Evolutionary conservation across 192 early-diverging fungal genomes (phyloP), one percentile per base, ranked within the genome.

Genomic region (Spizellomyces sp.): DNA sequence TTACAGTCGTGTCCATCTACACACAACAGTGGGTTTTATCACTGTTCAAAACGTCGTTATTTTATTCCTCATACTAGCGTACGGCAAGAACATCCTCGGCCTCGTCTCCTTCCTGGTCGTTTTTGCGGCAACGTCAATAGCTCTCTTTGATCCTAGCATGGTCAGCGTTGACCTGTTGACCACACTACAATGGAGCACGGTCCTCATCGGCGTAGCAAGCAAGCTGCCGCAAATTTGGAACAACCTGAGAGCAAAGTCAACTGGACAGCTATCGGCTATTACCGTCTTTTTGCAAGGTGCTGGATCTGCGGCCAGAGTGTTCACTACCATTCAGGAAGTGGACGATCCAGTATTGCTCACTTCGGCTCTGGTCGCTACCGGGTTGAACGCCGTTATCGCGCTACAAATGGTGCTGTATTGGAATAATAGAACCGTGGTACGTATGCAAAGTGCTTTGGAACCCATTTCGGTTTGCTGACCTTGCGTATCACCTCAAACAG

Each of bases 311-410:
- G 97, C 96, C 5, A 86, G 97, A 62, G 84, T 98, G 4, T 94
- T 91, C 73, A 99, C 97, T 8, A 98, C 97, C 10, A 67, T 96
- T 74, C 90, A 92, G 44, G 96, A 99, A 79, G 84, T 97, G 5
- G 84, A 95, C 66, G 95, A 98, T 73, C 76, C 82, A 19, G 71
- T 93, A 8, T 84, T 99, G 70, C 79, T 99, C 19, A 67, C 81
- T 19, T 88, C 90, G 55, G 85, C 80, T 52, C 48, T 92, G 14
- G 75, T 92, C 58, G 92, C 93, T 36, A 83, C 88, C 6, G 58
- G 80, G 41, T 85, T 96, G 61, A 97, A 99, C 77, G 87, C 80
- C 22, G 71, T 95, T 12, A 67, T 81, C 8, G 61, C 67, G 17
- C 61, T 70, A 14, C 76, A 78, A 63, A 64, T 81, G 21, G 46